These are phyloP conservation scores for Suillus americanus DNA, from an alignment of 768 basidiomycete genomes.

Conservation along the genomic window DNA sequence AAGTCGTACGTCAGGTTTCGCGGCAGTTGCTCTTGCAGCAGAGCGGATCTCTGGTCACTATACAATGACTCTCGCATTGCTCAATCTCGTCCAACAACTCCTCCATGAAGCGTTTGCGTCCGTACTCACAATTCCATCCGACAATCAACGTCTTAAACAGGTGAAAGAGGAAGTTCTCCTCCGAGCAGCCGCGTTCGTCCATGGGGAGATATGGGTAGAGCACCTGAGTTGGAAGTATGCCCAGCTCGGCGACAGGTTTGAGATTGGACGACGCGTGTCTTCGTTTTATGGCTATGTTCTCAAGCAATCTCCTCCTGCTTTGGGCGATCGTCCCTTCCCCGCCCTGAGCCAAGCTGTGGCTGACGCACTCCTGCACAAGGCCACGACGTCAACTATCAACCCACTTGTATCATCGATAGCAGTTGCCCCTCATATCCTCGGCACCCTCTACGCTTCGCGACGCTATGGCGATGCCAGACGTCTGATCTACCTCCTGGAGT, in stretches of 20 bases:
- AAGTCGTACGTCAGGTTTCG: slow-evolving; percentile 51
- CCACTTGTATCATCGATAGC: slow-evolving; percentile 75
- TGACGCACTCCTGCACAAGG: slow-evolving; percentile 71
- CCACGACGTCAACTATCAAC: slow-evolving; percentile 77
- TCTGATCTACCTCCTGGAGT: slow-evolving; percentile 66
- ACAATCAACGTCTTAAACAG: slow-evolving; percentile 61
- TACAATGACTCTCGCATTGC: slow-evolving; percentile 77
- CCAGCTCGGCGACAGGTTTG: slow-evolving; percentile 79
- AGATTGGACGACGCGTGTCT: slow-evolving; percentile 70
- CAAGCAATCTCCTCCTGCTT: slow-evolving; percentile 53
- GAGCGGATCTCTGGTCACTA: slow-evolving; percentile 76
- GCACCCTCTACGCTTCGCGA: slow-evolving; percentile 58
- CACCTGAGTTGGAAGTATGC: slow-evolving; percentile 85
- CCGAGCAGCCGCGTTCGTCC: slow-evolving; percentile 75
- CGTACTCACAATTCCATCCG: slow-evolving; percentile 44
- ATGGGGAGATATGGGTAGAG: slow-evolving; percentile 86
- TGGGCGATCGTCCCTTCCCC: slow-evolving; percentile 58
- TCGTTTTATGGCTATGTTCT: slow-evolving; percentile 69
- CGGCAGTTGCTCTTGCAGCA: slow-evolving; percentile 63
- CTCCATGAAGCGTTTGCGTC: slow-evolving; percentile 71
- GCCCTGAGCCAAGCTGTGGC: slow-evolving; percentile 61
- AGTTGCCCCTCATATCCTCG: slow-evolving; percentile 56
- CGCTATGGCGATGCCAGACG: slow-evolving; percentile 69
- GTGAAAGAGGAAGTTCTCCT: slow-evolving; percentile 84
- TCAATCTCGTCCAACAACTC: slow-evolving; percentile 74